Evolutionary conservation across 1,284 basidiomycete species (phyloP).

Genomic region (Flammula alnicola): DNA sequence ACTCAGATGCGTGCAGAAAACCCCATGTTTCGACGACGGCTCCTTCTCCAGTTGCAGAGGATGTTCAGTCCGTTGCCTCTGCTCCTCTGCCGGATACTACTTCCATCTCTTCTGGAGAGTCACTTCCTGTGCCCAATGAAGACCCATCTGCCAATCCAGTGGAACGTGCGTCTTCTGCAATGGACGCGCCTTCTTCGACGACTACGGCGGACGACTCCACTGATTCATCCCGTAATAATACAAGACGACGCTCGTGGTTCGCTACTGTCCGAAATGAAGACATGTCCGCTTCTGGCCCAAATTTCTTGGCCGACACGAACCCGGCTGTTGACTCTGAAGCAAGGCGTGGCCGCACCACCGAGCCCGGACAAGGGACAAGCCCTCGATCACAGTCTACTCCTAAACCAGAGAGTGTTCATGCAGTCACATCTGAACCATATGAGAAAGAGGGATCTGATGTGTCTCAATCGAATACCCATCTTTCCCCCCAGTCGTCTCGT

Average conservation of each 20-base stretch:
- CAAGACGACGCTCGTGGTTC: conserved; percentile 44
- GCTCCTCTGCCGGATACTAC: conserved; percentile 30
- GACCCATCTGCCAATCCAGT: conserved; percentile 11
- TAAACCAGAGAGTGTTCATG: conserved; percentile 26
- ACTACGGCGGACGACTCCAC: conserved; percentile 16
- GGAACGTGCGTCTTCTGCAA: conserved; percentile 13
- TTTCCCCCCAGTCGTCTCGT: conserved; percentile 25
- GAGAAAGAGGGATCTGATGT: conserved; percentile 27
- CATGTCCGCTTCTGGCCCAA: conserved; percentile 10
- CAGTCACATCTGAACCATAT: conserved; percentile 19
- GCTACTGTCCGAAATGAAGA: conserved; percentile 40
- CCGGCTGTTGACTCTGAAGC: conserved; percentile 15
- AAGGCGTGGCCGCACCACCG: conserved; percentile 35
- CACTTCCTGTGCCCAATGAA: conserved; percentile 7
- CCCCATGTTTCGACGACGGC: conserved; percentile 17
- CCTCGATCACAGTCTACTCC: conserved; percentile 42
- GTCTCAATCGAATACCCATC: conserved; percentile 20
- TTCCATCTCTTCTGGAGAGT: conserved; percentile 12
- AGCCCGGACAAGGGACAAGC: conserved; percentile 32
- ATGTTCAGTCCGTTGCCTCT: conserved; percentile 34
- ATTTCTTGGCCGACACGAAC: conserved; percentile 3
- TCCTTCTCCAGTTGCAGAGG: conserved; percentile 29
- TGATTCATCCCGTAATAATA: conserved; percentile 19
- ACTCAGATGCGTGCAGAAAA: conserved; percentile 74
- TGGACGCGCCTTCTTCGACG: conserved; percentile 17